A percentile compares a stretch with the other conserved stretches of the same genome.
Conservation (phyloP, 371 early-diverging fungal species). For the Haplosporangium sp. region DNA sequence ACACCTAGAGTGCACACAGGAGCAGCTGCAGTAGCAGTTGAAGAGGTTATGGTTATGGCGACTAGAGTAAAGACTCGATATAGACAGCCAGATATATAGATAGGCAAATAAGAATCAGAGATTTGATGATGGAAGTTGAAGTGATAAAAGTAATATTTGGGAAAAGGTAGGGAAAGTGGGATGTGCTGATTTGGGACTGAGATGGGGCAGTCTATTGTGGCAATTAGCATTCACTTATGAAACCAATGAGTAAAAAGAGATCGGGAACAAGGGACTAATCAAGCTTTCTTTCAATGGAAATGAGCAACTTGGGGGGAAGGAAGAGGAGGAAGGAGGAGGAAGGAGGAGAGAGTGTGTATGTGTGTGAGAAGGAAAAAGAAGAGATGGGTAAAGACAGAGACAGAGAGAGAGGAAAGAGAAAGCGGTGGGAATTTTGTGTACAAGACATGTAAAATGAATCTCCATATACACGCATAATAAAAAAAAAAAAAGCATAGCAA, state of each 20-base stretch:
- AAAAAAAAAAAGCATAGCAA: too few relatives aligned
- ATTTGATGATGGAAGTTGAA: not conserved
- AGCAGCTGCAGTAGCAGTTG: constrained; percentile 7
- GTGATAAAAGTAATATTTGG: not conserved
- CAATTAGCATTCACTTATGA: constrained; percentile 6
- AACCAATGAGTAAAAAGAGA: not conserved
- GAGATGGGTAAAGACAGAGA: constrained; percentile 5
- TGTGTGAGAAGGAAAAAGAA: not conserved
- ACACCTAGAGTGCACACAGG: constrained; percentile 21
- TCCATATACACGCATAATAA: not conserved
- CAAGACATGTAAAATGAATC: not conserved
- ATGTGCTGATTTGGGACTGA: not conserved
- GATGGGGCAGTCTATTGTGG: not conserved
- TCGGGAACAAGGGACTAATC: not conserved
- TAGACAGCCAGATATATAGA: not conserved
- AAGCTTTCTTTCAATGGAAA: not conserved
- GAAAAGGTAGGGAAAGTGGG: not conserved
- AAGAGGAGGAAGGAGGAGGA: not conserved
- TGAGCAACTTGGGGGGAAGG: not conserved
- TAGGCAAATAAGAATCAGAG: not conserved
- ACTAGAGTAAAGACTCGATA: not conserved
- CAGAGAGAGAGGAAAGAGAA: constrained; percentile 2
- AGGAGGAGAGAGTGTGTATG: constrained; percentile 2
- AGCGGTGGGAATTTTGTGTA: not conserved
- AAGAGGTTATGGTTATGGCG: constrained; percentile 14